Evolutionary conservation across 192 early-diverging fungal species (phyloP).

Genomic region (Entomortierella parvispora): DNA sequence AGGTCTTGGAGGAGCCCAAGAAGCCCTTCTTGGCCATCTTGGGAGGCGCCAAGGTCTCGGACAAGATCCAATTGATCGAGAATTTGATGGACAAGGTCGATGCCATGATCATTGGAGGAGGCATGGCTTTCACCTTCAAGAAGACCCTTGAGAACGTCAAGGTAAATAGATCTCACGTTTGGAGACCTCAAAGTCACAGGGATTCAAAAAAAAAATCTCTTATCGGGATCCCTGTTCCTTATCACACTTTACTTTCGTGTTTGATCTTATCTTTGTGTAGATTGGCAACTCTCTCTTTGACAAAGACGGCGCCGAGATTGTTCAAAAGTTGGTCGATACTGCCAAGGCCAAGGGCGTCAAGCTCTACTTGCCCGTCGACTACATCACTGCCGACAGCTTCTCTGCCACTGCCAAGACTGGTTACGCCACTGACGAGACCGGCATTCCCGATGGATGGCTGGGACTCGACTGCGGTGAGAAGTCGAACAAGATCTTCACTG

Average conservation of each 20-base stretch:
- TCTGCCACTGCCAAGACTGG: constrained; percentile 83
- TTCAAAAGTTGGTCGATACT: constrained; percentile 83
- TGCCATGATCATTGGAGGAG: constrained; percentile 85
- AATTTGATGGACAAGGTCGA: constrained; percentile 97
- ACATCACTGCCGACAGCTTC: constrained; percentile 90
- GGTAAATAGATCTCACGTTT: constrained; percentile 43
- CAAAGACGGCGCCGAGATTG: constrained; percentile 86
- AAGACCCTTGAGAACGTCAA: constrained; percentile 87
- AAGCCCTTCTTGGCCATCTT: constrained; percentile 96
- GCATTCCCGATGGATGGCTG: constrained; percentile 91
- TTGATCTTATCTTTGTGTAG: constrained; percentile 16
- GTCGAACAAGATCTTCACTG: constrained; percentile 76
- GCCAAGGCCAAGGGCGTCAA: constrained; percentile 90
- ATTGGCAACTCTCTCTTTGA: constrained; percentile 96
- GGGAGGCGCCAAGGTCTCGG: constrained; percentile 97
- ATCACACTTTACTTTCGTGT: not conserved
- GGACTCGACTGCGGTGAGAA: constrained; percentile 92
- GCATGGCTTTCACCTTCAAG: constrained; percentile 99
- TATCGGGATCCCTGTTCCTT: not conserved
- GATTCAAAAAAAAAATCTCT: not conserved
- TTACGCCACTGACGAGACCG: constrained; percentile 85
- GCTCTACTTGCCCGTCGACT: constrained; percentile 92
- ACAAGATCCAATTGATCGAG: constrained; percentile 99
- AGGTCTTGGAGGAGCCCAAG: constrained; percentile 93
- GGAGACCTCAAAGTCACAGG: not conserved